phyloP scores from a whole-genome alignment of 2,329 filamentous ascomycete genomes.

The Diaporthe eres region DNA sequence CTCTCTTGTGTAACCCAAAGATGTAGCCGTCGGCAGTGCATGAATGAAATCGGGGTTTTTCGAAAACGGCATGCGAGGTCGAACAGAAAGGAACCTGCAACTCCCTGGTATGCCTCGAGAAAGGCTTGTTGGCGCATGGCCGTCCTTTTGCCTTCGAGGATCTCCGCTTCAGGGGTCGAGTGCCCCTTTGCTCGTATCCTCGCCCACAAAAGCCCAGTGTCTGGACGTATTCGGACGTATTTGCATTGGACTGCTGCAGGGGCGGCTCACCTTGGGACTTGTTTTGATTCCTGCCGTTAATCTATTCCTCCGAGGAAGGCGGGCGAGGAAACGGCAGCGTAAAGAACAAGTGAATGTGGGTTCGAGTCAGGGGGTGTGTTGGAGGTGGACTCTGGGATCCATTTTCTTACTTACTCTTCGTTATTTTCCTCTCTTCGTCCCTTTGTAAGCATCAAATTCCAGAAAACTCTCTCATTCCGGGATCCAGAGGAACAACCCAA shows the following conservation, averaged over 20 bases:
- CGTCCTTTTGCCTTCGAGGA: not conserved
- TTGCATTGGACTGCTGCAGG: not conserved
- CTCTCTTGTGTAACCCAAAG: not conserved
- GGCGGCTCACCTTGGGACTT: not conserved
- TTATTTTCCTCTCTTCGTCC: not conserved
- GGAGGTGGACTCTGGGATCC: slow-evolving; percentile 12
- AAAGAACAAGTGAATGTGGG: not conserved
- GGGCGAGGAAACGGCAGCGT: not conserved
- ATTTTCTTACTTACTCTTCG: not conserved
- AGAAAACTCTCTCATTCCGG: not conserved
- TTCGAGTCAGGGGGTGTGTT: slow-evolving; percentile 9
- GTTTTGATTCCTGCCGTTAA: not conserved
- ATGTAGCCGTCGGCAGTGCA: not conserved
- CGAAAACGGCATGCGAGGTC: not conserved
- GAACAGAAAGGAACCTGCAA: not conserved
- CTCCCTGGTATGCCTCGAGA: not conserved
- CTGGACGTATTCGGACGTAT: not conserved
- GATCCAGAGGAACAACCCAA: not conserved
- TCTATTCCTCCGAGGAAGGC: not conserved
- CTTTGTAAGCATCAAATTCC: not conserved
- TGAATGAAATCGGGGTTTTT: not conserved
- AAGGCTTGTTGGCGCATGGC: not conserved
- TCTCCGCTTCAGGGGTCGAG: slow-evolving; percentile 17
- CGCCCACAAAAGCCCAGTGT: not conserved
- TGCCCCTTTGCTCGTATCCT: not conserved